Evolutionary conservation across 768 basidiomycete species (phyloP), one percentile per base, ranked within the genome.

Genomic region (Boletus edulis): DNA sequence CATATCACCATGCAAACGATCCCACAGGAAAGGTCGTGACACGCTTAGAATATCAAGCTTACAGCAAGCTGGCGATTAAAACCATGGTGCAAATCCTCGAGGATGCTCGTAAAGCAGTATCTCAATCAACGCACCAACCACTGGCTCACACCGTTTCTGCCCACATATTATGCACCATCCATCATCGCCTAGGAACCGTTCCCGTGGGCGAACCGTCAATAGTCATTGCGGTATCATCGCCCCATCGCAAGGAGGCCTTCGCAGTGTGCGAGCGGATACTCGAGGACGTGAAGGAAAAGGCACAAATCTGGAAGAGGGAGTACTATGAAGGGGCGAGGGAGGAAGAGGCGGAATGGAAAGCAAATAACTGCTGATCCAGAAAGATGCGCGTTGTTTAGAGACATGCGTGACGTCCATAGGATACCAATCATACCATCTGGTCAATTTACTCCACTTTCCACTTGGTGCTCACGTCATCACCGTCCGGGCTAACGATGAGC

Each of bases 251-350:
- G 61, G 90, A 91, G 65, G 86, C 89, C 8, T 93, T 94, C 66
- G 70, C 76, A 49, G 86, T 84, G 17, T 91, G 89, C 67, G 91
- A 94, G 70, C 81, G 75, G 62, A 83, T 94, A 55, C 76, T 96
- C n/a, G 94, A 96, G 68, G 80, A 85, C 54, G 86, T 95, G 52
- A 96, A 96, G 75, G 73, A 72, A 56, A 86, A 82, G 64, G 91
- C 80, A 40, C 92, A 91, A 70, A 88, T 95, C 59, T 96, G 94
- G 94, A 95, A 96, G 75, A 74, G 89, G 62, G 94, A 95, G 67
- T 90, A 81, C 64, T 95, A 94, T 62, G 86, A 86, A 64, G 87
- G 83, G 8, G 81, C 83, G 60, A 68, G 70, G 47, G 85, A 86
- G 43, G 79, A 75, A 32, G 76, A 75, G 47, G 87, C 86, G 11